A percentile compares a stretch with the other conserved stretches of the same genome.
phyloP scores from a whole-genome alignment of 192 early-diverging fungal genomes.

The Paraglomus brasilianum region DNA sequence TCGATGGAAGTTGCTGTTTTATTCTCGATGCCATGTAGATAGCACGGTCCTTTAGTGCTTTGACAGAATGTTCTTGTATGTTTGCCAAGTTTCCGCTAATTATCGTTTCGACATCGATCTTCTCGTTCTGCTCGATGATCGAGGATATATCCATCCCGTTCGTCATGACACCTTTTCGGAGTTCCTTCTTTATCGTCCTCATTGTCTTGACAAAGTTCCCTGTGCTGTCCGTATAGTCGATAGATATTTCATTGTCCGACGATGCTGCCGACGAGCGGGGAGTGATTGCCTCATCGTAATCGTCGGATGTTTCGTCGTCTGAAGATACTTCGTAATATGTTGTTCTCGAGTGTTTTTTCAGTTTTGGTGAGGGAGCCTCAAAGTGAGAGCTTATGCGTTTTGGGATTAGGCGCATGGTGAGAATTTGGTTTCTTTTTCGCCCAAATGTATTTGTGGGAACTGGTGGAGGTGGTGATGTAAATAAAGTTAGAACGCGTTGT shows the following conservation, averaged over 20 bases:
- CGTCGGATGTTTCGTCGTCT: neutral
- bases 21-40: slow-evolving; percentile 10
- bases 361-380: neutral
- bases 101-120: too few relatives aligned
- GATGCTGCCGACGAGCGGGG: neutral
- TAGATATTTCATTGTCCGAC: neutral
- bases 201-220: slow-evolving; percentile 9
- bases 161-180: too few relatives aligned
- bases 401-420: slow-evolving; percentile 5
- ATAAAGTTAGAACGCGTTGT: too few relatives aligned
- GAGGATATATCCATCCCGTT: too few relatives aligned
- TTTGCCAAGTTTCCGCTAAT: neutral
- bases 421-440: neutral
- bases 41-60: neutral
- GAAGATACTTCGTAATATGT: slow-evolving; percentile 9
- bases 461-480: too few relatives aligned
- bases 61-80: neutral
- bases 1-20: slow-evolving; percentile 9
- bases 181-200: neutral
- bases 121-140: too few relatives aligned
- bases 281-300: slow-evolving; percentile 8
- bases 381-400: slow-evolving; percentile 6
- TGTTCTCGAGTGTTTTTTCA: neutral
- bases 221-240: neutral
- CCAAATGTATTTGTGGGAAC: too few relatives aligned